Evolutionary conservation across 176 grass and related monocot species (phyloP), one percentile per base, ranked within the genome.

Genomic region (Oryza longistaminata): DNA sequence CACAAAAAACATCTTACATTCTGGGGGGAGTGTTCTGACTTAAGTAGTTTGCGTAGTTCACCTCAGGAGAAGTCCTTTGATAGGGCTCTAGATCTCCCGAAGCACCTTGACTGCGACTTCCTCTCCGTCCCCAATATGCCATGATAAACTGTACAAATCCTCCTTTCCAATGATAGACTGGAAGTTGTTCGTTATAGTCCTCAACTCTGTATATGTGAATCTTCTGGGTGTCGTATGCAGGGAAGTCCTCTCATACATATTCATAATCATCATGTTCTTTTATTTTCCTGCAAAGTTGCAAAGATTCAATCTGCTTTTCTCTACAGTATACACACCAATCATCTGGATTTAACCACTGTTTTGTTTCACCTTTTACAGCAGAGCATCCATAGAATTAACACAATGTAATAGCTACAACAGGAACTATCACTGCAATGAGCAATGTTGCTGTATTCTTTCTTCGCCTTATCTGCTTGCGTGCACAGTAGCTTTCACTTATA

Each of bases 71-170:
- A 85, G n/a, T 85, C 73, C 9, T 58, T 77, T 55, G 70, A 72
- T 19, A 22, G 7, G 2, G 17, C 70, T 72, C 45, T 25, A 22
- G 70, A 72, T 43, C 21, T 45, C 40, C 19, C 9, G 4, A 72
- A 75, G 76, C 34, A 85, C 55, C 58, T 85, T 85, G 3, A 85
- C 83, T 15, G 83, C 83, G 10, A 85, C 39, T 35, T 78, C 55
- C 11, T 42, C 75, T 3, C 6, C 22, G 16, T 85, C 5, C 77
- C 83, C 46, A 85, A 19, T 64, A 42, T 52, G 35, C 83, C 83
- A 77, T 75, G 43, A 64, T 85, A 85, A 66, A 85, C 83, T 3
- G 16, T 77, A 12, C 83, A 85, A 85, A 85, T 8, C 83, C 83
- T 68, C 83, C 83, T 78, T 67, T 46, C 73, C 83, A 77, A 85